These are phyloP conservation scores for Penicillium olsonii DNA, from an alignment of 2,329 filamentous ascomycete species.

Conservation along the genomic window DNA sequence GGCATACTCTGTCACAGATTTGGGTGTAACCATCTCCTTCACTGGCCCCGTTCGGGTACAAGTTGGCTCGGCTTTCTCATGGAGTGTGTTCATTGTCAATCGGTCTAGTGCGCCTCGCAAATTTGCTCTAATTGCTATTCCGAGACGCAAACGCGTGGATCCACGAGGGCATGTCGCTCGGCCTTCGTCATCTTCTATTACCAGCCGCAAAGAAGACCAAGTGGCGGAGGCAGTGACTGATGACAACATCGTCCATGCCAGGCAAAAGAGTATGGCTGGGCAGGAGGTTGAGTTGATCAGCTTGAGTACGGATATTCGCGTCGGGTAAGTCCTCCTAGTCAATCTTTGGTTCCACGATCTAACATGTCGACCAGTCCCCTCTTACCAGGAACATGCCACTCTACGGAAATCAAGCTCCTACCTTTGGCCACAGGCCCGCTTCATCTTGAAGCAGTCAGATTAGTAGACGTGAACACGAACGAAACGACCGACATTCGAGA, in stretches of 20 bases:
- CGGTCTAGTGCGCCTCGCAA: constrained; percentile 55
- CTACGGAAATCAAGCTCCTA: constrained; percentile 57
- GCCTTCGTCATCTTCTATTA: constrained; percentile 48
- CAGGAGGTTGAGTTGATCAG: constrained; percentile 57
- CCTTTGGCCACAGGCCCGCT: constrained; percentile 54
- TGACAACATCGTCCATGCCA: constrained; percentile 57
- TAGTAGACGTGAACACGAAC: constrained; percentile 58
- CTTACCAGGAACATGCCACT: constrained; percentile 57
- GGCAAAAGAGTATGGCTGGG: constrained; percentile 52
- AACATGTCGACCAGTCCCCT: constrained; percentile 47
- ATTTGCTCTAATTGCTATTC: constrained; percentile 56
- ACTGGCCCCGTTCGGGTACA: constrained; percentile 52
- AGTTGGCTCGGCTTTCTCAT: constrained; percentile 56
- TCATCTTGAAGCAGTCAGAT: constrained; percentile 54
- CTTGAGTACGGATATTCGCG: constrained; percentile 58
- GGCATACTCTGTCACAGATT: constrained; percentile 41
- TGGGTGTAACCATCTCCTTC: constrained; percentile 58
- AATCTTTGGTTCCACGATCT: constrained; percentile 1
- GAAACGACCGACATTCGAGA: constrained; percentile 59
- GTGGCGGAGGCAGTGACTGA: constrained; percentile 58
- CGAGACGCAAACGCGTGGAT: constrained; percentile 48
- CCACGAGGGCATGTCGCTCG: constrained; percentile 45
- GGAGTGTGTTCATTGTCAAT: constrained; percentile 62
- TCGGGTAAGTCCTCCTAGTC: constrained; percentile 50
- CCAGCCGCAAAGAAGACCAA: constrained; percentile 34